These are phyloP conservation scores for Penicillium tannophilum DNA, from an alignment of 495 filamentous ascomycete species.

Conservation along the genomic window DNA sequence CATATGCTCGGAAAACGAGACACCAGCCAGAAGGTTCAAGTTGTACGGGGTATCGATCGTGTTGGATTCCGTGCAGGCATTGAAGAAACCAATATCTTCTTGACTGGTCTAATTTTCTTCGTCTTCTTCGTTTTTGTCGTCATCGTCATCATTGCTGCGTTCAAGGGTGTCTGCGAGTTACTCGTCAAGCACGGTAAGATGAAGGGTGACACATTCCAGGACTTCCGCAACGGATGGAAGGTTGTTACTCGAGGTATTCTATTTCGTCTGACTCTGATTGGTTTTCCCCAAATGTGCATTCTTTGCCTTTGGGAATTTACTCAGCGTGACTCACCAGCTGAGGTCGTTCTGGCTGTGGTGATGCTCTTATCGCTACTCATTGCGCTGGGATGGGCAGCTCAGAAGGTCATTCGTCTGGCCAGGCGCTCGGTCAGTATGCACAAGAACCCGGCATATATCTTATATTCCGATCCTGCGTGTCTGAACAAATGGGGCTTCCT, in stretches of 20 bases:
- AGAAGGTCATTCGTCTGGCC: constrained; percentile 87
- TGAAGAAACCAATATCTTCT: constrained; percentile 90
- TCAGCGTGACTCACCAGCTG: constrained; percentile 78
- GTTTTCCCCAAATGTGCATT: constrained; percentile 89
- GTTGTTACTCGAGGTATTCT: constrained; percentile 88
- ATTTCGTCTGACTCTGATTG: constrained; percentile 87
- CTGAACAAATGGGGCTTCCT: constrained; percentile 99
- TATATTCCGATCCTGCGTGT: constrained; percentile 90
- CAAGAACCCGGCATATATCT: constrained; percentile 95
- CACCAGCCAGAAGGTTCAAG: constrained; percentile 53
- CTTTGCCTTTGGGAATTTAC: constrained; percentile 96
- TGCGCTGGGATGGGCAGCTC: constrained; percentile 83
- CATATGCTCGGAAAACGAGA: constrained; percentile 33
- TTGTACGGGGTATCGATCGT: constrained; percentile 85
- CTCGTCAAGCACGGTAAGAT: constrained; percentile 74
- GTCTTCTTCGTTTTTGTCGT: constrained; percentile 76
- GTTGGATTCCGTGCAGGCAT: constrained; percentile 85
- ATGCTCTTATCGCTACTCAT: constrained; percentile 81
- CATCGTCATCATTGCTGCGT: constrained; percentile 69
- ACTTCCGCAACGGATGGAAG: constrained; percentile 92
- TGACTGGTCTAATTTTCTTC: constrained; percentile 91
- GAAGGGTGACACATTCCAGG: constrained; percentile 84
- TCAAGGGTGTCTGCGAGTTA: constrained; percentile 79
- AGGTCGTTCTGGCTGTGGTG: constrained; percentile 84
- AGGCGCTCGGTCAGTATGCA: constrained; percentile 87